phyloP scores from a whole-genome alignment of 2,329 filamentous ascomycete genomes.

The Stagonosporopsis tanaceti region DNA sequence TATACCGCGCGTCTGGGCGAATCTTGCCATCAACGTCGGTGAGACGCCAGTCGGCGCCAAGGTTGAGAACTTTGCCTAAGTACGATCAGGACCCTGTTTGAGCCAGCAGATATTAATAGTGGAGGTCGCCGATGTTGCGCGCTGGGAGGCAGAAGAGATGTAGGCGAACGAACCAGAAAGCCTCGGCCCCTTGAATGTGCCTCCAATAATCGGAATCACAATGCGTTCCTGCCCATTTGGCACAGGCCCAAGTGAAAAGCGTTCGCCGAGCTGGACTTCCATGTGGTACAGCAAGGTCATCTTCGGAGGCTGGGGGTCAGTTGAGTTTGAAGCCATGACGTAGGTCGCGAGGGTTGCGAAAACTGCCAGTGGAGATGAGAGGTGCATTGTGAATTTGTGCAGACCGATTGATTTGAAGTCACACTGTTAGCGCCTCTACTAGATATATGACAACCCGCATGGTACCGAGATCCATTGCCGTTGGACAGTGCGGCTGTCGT shows the following conservation, averaged over 20 bases:
- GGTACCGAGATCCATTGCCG: constrained; percentile 10
- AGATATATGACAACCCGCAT: constrained; percentile 3
- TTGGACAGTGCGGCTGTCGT: not conserved
- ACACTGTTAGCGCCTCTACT: not conserved
- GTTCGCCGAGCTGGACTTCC: constrained; percentile 28
- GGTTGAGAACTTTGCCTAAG: constrained; percentile 41
- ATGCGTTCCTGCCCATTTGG: constrained; percentile 34
- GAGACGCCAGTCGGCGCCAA: constrained; percentile 52
- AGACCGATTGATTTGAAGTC: not conserved
- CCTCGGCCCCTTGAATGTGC: constrained; percentile 38
- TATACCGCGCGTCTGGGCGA: constrained; percentile 49
- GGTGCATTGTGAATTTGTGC: constrained; percentile 16
- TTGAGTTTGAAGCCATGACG: constrained; percentile 27
- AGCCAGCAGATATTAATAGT: no score
- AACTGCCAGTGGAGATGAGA: constrained; percentile 16
- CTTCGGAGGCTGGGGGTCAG: constrained; percentile 24
- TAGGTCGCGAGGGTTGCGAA: constrained; percentile 12
- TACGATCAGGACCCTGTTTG: not conserved
- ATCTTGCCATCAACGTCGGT: constrained; percentile 35
- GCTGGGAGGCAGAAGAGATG: not conserved
- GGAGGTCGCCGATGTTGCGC: no score
- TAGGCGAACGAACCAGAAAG: constrained; percentile 25
- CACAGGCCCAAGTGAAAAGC: constrained; percentile 31
- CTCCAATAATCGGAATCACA: constrained; percentile 42
- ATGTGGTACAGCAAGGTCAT: constrained; percentile 38